Conservation (phyloP, 805 yeast species). For the Yamadazyma sp. region DNA sequence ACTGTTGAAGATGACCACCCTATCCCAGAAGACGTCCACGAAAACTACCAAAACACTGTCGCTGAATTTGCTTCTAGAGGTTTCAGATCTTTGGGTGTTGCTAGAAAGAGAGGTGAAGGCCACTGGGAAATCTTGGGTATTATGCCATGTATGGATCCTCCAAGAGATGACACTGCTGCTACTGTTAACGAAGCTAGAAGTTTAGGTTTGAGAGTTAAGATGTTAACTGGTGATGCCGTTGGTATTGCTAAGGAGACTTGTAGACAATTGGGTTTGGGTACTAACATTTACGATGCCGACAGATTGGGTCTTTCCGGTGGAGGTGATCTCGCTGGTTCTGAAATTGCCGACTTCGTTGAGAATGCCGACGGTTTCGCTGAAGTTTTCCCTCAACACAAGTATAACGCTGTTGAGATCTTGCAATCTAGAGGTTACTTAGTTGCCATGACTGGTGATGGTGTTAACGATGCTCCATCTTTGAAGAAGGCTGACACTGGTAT, state of each 20-base stretch:
- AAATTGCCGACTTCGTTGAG: slow-evolving; percentile 95
- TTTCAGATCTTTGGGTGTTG: slow-evolving; percentile 98
- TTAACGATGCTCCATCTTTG: slow-evolving; percentile 95
- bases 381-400: slow-evolving; percentile 98
- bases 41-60: slow-evolving; percentile 94
- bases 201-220: slow-evolving; percentile 92
- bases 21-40: slow-evolving; percentile 89
- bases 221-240: slow-evolving; percentile 99
- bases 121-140: slow-evolving; percentile 98
- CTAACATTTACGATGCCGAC: slow-evolving; percentile 95
- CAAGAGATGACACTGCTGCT: slow-evolving; percentile 96
- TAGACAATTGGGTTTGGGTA: slow-evolving; percentile 95
- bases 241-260: slow-evolving; percentile 99
- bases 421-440: slow-evolving; percentile 96
- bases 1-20: slow-evolving; percentile 97
- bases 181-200: slow-evolving; percentile 89
- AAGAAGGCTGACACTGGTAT: slow-evolving; percentile 92
- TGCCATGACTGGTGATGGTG: slow-evolving; percentile 99
- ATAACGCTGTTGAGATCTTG: slow-evolving; percentile 91
- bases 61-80: slow-evolving; percentile 98
- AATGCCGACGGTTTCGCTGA: slow-evolving; percentile 98
- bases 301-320: slow-evolving; percentile 93
- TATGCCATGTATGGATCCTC: slow-evolving; percentile 99
- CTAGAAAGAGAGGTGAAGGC: slow-evolving; percentile 97
- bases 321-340: slow-evolving; percentile 96